These are phyloP conservation scores for Boletus rufocinnamomeus DNA, from an alignment of 768 basidiomycete species.

Conservation along the genomic window DNA sequence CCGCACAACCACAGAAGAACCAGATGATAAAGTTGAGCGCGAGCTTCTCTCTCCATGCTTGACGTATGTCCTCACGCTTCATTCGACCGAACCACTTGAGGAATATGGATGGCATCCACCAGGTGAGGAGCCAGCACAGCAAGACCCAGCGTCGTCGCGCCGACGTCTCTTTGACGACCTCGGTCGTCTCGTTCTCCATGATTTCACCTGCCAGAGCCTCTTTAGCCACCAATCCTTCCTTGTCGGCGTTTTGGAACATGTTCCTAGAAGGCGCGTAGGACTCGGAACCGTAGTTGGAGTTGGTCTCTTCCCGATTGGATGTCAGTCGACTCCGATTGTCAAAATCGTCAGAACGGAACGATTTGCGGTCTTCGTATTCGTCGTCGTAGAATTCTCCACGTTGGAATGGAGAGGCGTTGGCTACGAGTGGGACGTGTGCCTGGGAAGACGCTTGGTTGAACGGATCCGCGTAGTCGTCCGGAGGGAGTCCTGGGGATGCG, in stretches of 20 bases:
- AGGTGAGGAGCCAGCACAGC: constrained; percentile 88
- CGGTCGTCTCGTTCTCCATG: constrained; percentile 84
- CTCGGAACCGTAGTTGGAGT: constrained; percentile 86
- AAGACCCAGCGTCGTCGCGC: constrained; percentile 86
- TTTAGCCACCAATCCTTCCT: constrained; percentile 72
- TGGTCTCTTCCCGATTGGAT: constrained; percentile 73
- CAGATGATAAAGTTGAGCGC: constrained; percentile 95
- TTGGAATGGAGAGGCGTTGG: constrained; percentile 80
- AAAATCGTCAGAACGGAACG: constrained; percentile 73
- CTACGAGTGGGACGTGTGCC: constrained; percentile 80
- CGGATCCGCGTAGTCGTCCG: constrained; percentile 51
- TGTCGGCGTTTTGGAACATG: constrained; percentile 90
- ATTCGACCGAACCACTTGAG: constrained; percentile 79
- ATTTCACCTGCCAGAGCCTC: constrained; percentile 84
- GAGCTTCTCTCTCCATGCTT: constrained; percentile 98
- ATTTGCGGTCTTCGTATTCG: constrained; percentile 75
- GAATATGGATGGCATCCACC: constrained; percentile 79
- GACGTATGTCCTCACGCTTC: constrained; percentile 91
- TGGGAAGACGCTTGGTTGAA: constrained; percentile 55
- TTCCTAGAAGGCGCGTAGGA: constrained; percentile 93
- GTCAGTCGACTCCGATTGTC: constrained; percentile 80
- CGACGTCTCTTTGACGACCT: constrained; percentile 80
- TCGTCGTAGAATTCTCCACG: constrained; percentile 76
- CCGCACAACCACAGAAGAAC: constrained; percentile 84
- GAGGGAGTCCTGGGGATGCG: constrained; percentile 47